Base-by-base conservation (phyloP, 2,329 filamentous ascomycete genomes). In the Sodiomyces alkalinus region DNA sequence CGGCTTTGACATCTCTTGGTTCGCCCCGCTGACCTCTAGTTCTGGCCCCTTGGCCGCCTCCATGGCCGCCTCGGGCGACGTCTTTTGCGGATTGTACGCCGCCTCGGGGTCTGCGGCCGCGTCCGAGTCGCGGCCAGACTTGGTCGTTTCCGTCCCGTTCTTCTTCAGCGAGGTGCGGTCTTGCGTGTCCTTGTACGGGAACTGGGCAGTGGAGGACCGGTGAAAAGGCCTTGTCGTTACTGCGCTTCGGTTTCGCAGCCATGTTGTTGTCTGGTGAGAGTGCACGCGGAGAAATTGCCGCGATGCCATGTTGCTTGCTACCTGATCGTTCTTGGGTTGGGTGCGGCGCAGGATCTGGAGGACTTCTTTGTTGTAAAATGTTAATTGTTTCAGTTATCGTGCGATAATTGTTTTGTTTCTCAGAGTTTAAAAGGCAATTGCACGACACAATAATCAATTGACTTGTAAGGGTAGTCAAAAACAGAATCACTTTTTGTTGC, bases 61-160 rank as follows among this genome's bases (percentile, higher is more conserved):
- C 39, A 56, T 65, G 51, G 72, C 68, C 14, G 52, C 44, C 45
- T 83, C 74, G 0, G 82, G 82, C 13, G 62, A 55, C 16, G 79
- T 86, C 47, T 68, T 69, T 31, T 60, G 52, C 0, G 74, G 70
- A 45, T 82, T 64, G 51, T 80, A 92, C 1, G 83, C 76, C 0
- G 74, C 64, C 22, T 74, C 60, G 4, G 57, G 47, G 32, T 66
- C 56, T 0, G 64, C 60, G 0, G 74, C 64, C 9, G 56, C 53
- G 23, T 68, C 61, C 25, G 74, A 60, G 40, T 78, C 80, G 0
- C 68, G 69, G 4, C 71, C 78, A 27, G 70, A 73, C 45, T 76
- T 71, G 32, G 70, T 69, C 51, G 75, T 70, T 46, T 92, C 80
- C 30, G 64, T 70, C 3, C 65, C 53, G 19, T 68, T 60, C 0